Evolutionary conservation across 2,329 filamentous ascomycete genomes (phyloP), one percentile per base, ranked within the genome.

Genomic region (Hymenotorrendiella dingleyae): DNA sequence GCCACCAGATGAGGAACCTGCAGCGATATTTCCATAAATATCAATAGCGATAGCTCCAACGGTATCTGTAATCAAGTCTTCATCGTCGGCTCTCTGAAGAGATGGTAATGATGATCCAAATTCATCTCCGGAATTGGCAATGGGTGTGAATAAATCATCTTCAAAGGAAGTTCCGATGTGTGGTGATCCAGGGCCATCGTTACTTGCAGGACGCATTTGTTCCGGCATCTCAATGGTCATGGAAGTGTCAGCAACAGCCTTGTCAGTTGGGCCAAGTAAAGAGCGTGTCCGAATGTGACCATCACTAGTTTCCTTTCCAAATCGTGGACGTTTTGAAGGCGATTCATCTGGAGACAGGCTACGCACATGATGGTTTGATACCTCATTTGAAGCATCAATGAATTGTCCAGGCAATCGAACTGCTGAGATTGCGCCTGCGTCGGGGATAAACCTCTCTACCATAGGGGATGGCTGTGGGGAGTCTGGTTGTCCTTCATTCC

Each of bases 31-130:
- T 12, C 93, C 93, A 54, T 75, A 78, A 37, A 76, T 75, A 58
- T 98, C 93, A 50, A 98, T 82, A 9, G 89, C 93, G 59, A 98
- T 95, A 21, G 90, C 93, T 33, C 94, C 93, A 46, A 98, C 89
- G 10, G 93, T 98, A 67, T 98, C 93, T 3, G 84, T 94, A 54
- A 98, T 76, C 20, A 65, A 73, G 57, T 84, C 75, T 48, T 87
- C 59, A n/a, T 55, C 49, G 9, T 14, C n/a, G 6, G 21, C 32
- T 6, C 23, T 36, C 32, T 24, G 21, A 8, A 23, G 27, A 11
- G 23, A 34, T 11, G 50, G 49, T 5, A 29, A 29, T 6, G 44
- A 50, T 3, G 47, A 49, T 16, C 49, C 53, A 32, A 51, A 48
- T 46, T 54, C 54, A 35, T 54, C 52, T 10, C 36, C 45, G 22